Evolutionary conservation across 2,329 filamentous ascomycete genomes (phyloP), one percentile per base, ranked within the genome.

Genomic region (Diaporthe ilicicola): DNA sequence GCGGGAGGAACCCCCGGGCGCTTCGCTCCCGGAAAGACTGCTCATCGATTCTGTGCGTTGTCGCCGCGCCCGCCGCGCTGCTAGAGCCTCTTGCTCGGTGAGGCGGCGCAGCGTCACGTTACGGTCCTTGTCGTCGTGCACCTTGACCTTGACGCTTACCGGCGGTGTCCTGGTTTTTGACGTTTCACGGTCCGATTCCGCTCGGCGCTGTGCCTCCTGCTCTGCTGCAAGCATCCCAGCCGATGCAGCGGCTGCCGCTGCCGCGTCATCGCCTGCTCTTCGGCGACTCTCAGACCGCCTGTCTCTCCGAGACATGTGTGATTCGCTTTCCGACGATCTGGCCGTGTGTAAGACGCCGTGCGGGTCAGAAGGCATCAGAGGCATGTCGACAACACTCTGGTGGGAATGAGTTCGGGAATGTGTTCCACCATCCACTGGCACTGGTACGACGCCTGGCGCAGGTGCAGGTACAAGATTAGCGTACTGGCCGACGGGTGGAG

Each of bases 101-200:
- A 91, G 80, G 44, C 88, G 84, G 46, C 89, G 85, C 51, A 92
- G 80, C 17, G 89, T 92, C 70, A 92, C 85, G 73, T 90, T 90
- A 73, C 87, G 83, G 71, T 89, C 86, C 39, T 84, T 85, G 75
- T 91, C 89, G 74, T 90, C 87, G 73, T 90, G 86, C 56, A 91
- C 83, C 76, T 87, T 88, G 69, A 91, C 81, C 77, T 88, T 90
- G 70, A 91, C 86, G 76, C 87, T 88, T 39, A 89, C 83, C 75
- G 84, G 85, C 6, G 79, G 78, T 7, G 81, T 82, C 32, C 82
- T 82, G 65, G 81, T 81, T 67, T 82, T 83, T 4, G 69, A 56
- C 29, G 80, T 80, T 39, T 83, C 79, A 39, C 83, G 78, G 22
- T 50, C 71, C n/a, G 50, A 66, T 34, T 79, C 76, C 32, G 74